Evolutionary conservation across 2,329 filamentous ascomycete genomes (phyloP), one percentile per base, ranked within the genome.

Genomic region (Botrytis sinoallii): DNA sequence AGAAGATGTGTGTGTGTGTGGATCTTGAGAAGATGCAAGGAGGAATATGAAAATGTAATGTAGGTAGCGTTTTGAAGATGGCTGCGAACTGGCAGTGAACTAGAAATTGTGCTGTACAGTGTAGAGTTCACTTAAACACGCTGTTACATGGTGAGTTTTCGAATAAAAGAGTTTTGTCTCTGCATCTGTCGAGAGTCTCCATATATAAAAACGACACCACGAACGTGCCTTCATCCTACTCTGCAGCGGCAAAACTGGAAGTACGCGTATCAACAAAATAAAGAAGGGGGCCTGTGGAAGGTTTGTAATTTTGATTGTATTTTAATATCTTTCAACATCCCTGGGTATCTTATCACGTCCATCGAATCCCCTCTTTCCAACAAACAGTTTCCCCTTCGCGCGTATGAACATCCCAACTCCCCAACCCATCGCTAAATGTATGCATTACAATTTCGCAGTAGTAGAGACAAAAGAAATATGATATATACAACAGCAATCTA

Each of bases 101-200:
- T 29, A 32, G n/a, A 0, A 29, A 18, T 29, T 6, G 0, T 57
- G 3, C 3, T 29, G n/a, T 9, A 32, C n/a, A 57, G 52, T 29
- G n/a, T 9, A 32, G 52, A 57, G 52, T 6, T 57, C 0, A 57
- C n/a, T 57, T 32, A 16, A 18, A 18, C 3, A 14, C 25, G 14
- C 25, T 25, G 25, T n/a, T 16, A 4, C 2, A 12, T 57, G 4
- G 9, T 18, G 14, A 7, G 25, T 18, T 4, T n/a, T 57, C 1
- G 14, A 18, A 57, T 18, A 3, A 18, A 29, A 29, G 0, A 18
- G 18, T 8, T 3, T 0, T 3, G 12, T 29, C 14, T 57, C n/a
- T 52, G 10, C 12, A 57, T 57, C 12, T 12, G 7, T 57, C n/a
- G n/a, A 57, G 0, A 32, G n/a, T 57, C n/a, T 18, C 1, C 52